These are phyloP conservation scores for Xylaria sp. DNA, from an alignment of 2,329 filamentous ascomycete genomes.

Conservation along the genomic window DNA sequence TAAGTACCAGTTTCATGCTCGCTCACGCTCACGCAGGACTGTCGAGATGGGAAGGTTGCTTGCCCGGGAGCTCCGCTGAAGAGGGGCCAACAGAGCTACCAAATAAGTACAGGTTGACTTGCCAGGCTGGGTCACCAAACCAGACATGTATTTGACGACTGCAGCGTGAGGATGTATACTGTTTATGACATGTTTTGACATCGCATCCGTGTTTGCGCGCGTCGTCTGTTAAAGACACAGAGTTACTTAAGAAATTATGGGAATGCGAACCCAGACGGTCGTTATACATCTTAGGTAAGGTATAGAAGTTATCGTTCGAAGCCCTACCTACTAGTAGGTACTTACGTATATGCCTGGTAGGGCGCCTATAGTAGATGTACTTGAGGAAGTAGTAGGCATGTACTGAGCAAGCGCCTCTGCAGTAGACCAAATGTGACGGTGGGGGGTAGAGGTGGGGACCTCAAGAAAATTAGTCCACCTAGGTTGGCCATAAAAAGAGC, in stretches of 20 bases:
- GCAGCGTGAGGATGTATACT: not conserved
- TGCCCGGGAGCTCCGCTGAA: slow-evolving; percentile 33
- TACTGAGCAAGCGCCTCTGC: not conserved
- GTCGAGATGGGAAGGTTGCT: slow-evolving; percentile 24
- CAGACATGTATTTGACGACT: slow-evolving; percentile 1
- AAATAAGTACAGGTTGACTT: not conserved
- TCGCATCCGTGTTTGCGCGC: not conserved
- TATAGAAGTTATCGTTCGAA: not conserved
- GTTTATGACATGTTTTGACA: not conserved
- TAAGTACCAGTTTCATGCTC: slow-evolving; percentile 21
- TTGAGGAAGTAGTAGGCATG: not conserved
- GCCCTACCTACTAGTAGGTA: not conserved
- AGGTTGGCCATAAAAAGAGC: too few relatives aligned
- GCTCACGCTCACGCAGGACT: slow-evolving; percentile 16
- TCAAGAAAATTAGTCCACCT: slow-evolving; percentile 26
- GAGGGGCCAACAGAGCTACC: slow-evolving; percentile 1
- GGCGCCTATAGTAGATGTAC: not conserved
- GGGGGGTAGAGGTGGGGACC: not conserved
- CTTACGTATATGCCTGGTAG: not conserved
- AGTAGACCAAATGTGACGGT: not conserved
- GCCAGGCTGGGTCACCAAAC: slow-evolving; percentile 15
- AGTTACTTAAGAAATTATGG: not conserved
- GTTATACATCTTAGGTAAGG: not conserved
- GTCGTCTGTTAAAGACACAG: not conserved
- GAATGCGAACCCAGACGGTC: not conserved